phyloP scores from a whole-genome alignment of 2,329 filamentous ascomycete genomes.

The Bipolaris bicolor region DNA sequence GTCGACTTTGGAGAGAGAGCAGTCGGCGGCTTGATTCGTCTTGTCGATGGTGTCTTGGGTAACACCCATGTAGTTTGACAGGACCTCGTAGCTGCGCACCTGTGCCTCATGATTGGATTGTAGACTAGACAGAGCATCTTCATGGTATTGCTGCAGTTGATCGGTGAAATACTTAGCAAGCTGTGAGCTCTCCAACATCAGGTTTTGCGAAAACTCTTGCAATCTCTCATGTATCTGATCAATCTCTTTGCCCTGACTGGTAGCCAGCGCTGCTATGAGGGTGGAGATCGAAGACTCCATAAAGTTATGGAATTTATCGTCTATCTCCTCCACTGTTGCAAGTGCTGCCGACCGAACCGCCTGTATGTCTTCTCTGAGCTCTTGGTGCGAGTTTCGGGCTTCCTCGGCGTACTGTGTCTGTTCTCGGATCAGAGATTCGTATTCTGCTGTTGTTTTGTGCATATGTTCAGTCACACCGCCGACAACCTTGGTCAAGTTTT shows the following conservation, averaged over 20 bases:
- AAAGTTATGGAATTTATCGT: slow-evolving; percentile 30
- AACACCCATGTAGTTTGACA: slow-evolving; percentile 21
- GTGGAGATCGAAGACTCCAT: slow-evolving; percentile 27
- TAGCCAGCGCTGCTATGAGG: slow-evolving; percentile 24
- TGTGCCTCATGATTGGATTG: slow-evolving; percentile 28
- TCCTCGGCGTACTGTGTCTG: slow-evolving; percentile 34
- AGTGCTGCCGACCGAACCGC: slow-evolving; percentile 30
- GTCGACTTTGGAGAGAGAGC: slow-evolving; percentile 23
- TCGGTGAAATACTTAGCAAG: slow-evolving; percentile 20
- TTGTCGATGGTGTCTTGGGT: slow-evolving; percentile 19
- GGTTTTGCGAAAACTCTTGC: slow-evolving; percentile 28
- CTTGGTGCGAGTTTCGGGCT: slow-evolving; percentile 26
- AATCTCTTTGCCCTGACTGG: slow-evolving; percentile 26
- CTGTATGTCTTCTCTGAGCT: slow-evolving; percentile 24
- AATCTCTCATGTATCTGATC: slow-evolving; percentile 21
- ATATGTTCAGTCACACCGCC: slow-evolving; percentile 30
- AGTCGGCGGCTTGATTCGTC: slow-evolving; percentile 19
- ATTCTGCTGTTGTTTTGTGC: slow-evolving; percentile 30
- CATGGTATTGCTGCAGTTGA: slow-evolving; percentile 26
- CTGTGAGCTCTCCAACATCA: slow-evolving; percentile 27
- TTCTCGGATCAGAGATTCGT: slow-evolving; percentile 30
- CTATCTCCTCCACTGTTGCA: slow-evolving; percentile 21
- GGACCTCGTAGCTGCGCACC: slow-evolving; percentile 20
- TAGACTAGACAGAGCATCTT: slow-evolving; percentile 18
- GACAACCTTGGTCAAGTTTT: slow-evolving; percentile 40